phyloP scores from a whole-genome alignment of 2,329 filamentous ascomycete genomes.

The Harringtonia aguacate region DNA sequence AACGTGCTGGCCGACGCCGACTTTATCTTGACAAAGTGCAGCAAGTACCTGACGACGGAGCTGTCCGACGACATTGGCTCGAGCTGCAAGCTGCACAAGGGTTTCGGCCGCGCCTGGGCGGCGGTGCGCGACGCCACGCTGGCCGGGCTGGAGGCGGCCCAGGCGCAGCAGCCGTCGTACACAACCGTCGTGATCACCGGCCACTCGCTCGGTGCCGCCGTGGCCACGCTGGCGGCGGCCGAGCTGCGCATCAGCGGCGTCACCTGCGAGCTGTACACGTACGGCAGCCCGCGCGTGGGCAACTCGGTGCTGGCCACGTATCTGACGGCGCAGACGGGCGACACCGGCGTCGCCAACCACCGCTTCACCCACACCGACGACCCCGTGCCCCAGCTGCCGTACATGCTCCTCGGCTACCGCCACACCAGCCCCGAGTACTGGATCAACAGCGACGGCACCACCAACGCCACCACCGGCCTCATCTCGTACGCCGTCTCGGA shows the following conservation, averaged over 20 bases:
- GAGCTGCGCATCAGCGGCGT: conserved; percentile 39
- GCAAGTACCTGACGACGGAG: conserved; percentile 11
- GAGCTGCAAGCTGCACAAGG: conserved; percentile 42
- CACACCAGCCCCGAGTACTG: neutral
- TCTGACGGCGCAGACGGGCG: conserved; percentile 34
- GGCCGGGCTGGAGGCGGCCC: conserved; percentile 31
- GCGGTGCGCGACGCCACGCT: conserved; percentile 36
- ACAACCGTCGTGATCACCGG: conserved; percentile 49
- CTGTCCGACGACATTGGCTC: conserved; percentile 18
- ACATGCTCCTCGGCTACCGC: conserved; percentile 25
- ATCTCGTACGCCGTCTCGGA: conserved; percentile 26
- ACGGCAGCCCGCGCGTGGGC: conserved; percentile 55
- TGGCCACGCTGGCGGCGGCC: conserved; percentile 49
- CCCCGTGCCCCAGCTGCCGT: conserved; percentile 57
- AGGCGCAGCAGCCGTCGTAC: conserved; percentile 36
- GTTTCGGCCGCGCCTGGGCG: conserved; percentile 49
- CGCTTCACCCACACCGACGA: conserved; percentile 59
- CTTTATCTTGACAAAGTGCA: conserved; percentile 25
- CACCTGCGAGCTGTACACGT: conserved; percentile 50
- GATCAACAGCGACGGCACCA: conserved; percentile 14
- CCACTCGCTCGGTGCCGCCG: conserved; percentile 57
- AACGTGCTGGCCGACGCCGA: conserved; percentile 51
- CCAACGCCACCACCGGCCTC: conserved; percentile 14
- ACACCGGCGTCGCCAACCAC: conserved; percentile 33
- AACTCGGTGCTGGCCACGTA: conserved; percentile 43